Evolutionary conservation across 768 basidiomycete genomes (phyloP), one percentile per base, ranked within the genome.

Genomic region (Leccinum arenicola): DNA sequence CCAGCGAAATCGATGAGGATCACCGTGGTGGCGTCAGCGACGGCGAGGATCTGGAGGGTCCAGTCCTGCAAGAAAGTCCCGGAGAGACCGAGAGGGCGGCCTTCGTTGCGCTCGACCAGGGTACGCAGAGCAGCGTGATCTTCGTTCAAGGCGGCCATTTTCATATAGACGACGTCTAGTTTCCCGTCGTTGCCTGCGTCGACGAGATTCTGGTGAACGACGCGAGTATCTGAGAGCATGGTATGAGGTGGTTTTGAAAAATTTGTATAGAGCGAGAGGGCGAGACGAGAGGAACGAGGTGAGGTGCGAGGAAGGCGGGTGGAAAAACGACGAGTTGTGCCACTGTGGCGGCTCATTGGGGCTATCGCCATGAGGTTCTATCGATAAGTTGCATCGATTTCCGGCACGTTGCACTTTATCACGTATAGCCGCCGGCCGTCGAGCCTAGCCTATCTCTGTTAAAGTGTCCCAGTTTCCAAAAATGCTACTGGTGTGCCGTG

Each of bases 51-150:
- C 19, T 59, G 62, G 27, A 73, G 70, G 10, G 56, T 49, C 10
- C 72, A 67, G 17, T 61, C 52, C n/a, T 50, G 52, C n/a, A 66
- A 25, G 50, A 65, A 74, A 9, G 64, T 21, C 25, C 64, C 63
- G 1, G 72, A 73, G 31, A 73, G 66, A 45, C 72, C 72, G 6
- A 73, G 68, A 49, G 73, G 59, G 15, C 66, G 71, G 17, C 73
- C 72, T 10, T 74, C 73, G 59, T 73, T 73, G 58, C 72, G 65
- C 50, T 72, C 65, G 3, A 73, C 62, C 54, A 73, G 35, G 19
- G 57, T 58, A 31, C 65, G 61, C 11, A 73, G 31, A 12, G 61
- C 61, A 27, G 56, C 3, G 43, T 61, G 35, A 38, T 73, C 73
- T 11, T 68, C 61, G 45, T 70, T 65, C 36, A 73, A 54, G 49